A percentile compares a stretch with the other conserved stretches of the same genome.
Conservation (phyloP, 495 filamentous ascomycete genomes). For the Antarctomyces pellizariae region DNA sequence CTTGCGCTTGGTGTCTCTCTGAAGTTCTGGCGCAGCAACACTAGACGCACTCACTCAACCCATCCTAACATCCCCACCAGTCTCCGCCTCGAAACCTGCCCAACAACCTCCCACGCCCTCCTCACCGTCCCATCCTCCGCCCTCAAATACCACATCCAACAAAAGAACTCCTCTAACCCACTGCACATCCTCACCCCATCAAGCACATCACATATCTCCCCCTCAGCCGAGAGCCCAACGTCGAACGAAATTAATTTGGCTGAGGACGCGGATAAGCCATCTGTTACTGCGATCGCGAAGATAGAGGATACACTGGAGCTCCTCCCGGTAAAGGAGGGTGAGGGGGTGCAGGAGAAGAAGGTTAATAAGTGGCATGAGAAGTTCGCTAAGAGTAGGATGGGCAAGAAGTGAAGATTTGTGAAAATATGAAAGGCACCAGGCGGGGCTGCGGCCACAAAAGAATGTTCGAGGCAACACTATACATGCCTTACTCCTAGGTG, state of each 20-base stretch:
- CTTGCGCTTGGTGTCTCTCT: too few species aligned
- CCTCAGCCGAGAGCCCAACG: too few species aligned
- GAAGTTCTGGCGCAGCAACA: too few species aligned
- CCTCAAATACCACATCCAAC: conserved; percentile 56
- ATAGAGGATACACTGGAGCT: conserved; percentile 55
- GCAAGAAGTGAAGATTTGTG: too few species aligned
- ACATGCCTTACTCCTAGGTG: too few species aligned
- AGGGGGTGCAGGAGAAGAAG: conserved; percentile 19
- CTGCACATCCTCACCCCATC: conserved; percentile 42
- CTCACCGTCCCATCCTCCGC: conserved; percentile 49
- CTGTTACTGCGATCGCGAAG: conserved; percentile 39
- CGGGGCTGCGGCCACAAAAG: too few species aligned
- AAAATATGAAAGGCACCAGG: too few species aligned
- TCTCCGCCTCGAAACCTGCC: conserved; percentile 5
- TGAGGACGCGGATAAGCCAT: too few species aligned
- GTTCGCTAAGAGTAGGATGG: conserved; percentile 28
- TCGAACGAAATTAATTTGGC: too few species aligned
- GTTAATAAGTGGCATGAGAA: conserved; percentile 77
- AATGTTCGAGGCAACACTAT: too few species aligned
- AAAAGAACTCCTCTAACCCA: conserved; percentile 82
- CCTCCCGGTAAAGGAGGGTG: conserved; percentile 15
- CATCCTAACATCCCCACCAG: conserved; percentile 7
- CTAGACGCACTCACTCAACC: conserved; percentile 11
- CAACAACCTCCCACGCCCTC: conserved; percentile 24
- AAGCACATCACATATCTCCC: conserved; percentile 3